Evolutionary conservation across 225 moss, liverwort and hornwort genomes (phyloP).

Genomic region (Thuidium tamariscinum): DNA sequence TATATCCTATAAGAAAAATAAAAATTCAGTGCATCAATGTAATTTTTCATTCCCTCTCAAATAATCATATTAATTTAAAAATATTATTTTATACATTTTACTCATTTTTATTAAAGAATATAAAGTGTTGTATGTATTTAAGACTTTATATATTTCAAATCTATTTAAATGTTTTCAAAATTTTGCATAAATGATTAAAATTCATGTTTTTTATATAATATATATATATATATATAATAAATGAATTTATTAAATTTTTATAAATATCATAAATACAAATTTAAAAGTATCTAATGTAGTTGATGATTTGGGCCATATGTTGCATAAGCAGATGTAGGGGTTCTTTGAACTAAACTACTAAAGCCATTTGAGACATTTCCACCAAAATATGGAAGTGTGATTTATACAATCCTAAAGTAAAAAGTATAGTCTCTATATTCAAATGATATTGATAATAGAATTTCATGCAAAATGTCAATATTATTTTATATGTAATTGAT

Average conservation of each 20-base stretch:
- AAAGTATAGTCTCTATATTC: not conserved
- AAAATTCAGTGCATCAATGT: not conserved
- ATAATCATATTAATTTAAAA: not conserved
- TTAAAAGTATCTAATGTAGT: not conserved
- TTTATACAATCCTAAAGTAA: not conserved
- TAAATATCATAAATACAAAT: not conserved
- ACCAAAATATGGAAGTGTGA: not conserved
- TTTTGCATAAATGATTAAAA: not conserved
- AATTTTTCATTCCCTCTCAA: not conserved
- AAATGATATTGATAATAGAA: not conserved
- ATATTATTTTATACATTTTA: rapidly evolving
- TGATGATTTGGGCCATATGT: not conserved
- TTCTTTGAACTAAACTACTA: conserved; percentile 7
- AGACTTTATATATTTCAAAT: not conserved
- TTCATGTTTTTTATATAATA: too few relatives aligned
- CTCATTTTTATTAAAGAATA: too few relatives aligned
- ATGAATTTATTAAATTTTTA: too few relatives aligned
- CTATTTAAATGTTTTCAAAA: not conserved
- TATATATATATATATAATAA: not conserved
- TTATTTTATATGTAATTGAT: not conserved
- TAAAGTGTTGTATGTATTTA: not conserved
- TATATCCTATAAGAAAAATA: too few relatives aligned
- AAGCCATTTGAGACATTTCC: not conserved
- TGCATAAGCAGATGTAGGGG: conserved; percentile 24
- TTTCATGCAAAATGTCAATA: not conserved